Conservation (phyloP, 2,329 filamentous ascomycete species). For the Rosellinia necatrix region DNA sequence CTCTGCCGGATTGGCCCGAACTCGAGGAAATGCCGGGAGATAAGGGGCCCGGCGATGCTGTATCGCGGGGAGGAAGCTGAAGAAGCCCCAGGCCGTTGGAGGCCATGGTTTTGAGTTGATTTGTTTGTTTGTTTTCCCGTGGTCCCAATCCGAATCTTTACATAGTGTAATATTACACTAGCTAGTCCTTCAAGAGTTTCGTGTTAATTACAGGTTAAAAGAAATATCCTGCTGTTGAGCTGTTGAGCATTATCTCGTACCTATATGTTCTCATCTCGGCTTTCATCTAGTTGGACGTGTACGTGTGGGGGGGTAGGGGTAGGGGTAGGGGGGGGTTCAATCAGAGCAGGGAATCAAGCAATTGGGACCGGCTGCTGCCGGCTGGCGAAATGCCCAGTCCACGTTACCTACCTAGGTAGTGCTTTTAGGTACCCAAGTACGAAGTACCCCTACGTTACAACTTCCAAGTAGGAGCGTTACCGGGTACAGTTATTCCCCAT, state of each 20-base stretch:
- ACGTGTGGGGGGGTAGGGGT: background rate
- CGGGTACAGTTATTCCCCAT: too few species aligned
- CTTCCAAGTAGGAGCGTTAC: background rate
- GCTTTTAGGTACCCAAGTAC: too few species aligned
- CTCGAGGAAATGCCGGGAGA: constrained; percentile 41
- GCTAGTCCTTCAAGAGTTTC: background rate
- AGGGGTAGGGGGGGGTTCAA: too few species aligned
- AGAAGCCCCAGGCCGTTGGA: constrained; percentile 36
- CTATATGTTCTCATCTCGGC: background rate
- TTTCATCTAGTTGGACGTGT: background rate
- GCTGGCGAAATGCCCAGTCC: too few species aligned
- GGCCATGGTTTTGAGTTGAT: constrained; percentile 33
- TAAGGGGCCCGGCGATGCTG: constrained; percentile 35
- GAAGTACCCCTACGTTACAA: too few species aligned
- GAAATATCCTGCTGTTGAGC: too few species aligned
- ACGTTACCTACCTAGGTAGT: too few species aligned
- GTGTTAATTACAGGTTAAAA: background rate
- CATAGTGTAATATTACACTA: background rate
- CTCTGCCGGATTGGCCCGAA: constrained; percentile 43
- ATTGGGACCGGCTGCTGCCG: background rate
- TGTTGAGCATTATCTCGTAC: background rate
- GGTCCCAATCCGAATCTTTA: background rate
- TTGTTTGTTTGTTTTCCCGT: background rate
- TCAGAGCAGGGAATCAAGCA: too few species aligned
- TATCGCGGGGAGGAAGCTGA: constrained; percentile 36